phyloP scores from a whole-genome alignment of 352 stramenopile species.

The Blastocystis sp. region DNA sequence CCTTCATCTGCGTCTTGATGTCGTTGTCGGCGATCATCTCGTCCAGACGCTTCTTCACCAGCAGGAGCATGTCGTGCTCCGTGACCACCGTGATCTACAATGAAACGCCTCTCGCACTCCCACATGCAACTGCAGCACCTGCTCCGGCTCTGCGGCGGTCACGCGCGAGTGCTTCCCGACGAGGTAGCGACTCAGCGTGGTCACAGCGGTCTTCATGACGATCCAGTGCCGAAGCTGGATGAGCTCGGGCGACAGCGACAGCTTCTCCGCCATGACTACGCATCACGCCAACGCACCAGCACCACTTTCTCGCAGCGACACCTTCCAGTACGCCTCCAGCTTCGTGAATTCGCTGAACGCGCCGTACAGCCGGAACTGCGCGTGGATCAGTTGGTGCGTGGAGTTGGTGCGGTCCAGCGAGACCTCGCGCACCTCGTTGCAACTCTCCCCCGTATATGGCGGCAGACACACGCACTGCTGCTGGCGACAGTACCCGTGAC shows the following conservation, averaged over 20 bases:
- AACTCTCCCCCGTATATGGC: neutral
- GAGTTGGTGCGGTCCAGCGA: constrained; percentile 19
- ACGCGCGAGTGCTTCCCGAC: no score
- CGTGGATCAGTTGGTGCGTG: constrained; percentile 51
- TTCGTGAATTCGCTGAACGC: neutral
- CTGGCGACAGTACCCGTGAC: constrained; percentile 43
- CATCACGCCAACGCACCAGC: neutral
- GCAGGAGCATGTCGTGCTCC: constrained; percentile 19
- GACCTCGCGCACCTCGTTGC: neutral
- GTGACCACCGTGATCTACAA: constrained; percentile 43
- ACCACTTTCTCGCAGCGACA: constrained; percentile 55
- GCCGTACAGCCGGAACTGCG: neutral
- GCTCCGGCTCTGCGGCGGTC: neutral
- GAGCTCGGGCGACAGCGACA: constrained; percentile 19
- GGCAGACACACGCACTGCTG: constrained; percentile 18
- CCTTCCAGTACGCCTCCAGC: constrained; percentile 28
- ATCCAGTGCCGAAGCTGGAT: constrained; percentile 49
- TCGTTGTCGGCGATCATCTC: constrained; percentile 70
- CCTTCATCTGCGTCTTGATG: constrained; percentile 49
- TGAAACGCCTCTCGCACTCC: neutral
- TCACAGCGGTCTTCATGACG: neutral
- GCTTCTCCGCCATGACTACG: constrained; percentile 38
- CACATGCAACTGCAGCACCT: constrained; percentile 39
- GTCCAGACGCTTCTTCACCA: constrained; percentile 58
- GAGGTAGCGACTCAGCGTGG: neutral